Conservation (phyloP, 345 rosid genomes). For the Ricinus communis region DNA sequence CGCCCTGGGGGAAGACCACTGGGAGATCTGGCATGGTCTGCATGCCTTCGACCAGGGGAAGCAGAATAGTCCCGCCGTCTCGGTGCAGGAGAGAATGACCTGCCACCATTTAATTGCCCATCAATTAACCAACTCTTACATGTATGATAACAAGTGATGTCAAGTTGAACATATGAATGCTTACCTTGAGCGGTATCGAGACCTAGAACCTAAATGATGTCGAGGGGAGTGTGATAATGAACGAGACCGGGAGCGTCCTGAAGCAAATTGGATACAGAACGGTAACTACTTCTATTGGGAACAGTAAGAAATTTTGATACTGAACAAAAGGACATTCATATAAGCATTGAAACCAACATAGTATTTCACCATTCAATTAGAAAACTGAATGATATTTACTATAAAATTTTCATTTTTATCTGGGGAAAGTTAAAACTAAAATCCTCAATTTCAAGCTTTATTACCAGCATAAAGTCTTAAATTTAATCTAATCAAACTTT, state of each 20-base stretch:
- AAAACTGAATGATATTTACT: neutral
- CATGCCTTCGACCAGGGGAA: conserved; percentile 73
- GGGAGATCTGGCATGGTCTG: conserved; percentile 63
- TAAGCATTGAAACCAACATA: neutral
- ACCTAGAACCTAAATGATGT: conserved; percentile 65
- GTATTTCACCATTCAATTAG: neutral
- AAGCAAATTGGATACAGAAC: conserved; percentile 9
- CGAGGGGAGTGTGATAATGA: conserved; percentile 78
- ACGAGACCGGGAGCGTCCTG: conserved; percentile 84
- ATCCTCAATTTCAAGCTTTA: no score
- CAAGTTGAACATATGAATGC: conserved; percentile 8
- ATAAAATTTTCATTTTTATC: no score
- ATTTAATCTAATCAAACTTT: no score
- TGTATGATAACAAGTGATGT: neutral
- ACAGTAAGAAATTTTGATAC: neutral
- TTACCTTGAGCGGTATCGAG: conserved; percentile 84
- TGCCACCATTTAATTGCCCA: conserved; percentile 20
- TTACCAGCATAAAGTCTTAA: no score
- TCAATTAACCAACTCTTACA: neutral
- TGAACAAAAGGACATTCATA: neutral
- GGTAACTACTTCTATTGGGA: neutral
- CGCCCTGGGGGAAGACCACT: conserved; percentile 72
- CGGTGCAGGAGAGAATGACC: conserved; percentile 85
- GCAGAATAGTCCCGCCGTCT: conserved; percentile 60
- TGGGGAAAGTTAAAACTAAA: no score